Evolutionary conservation across 768 basidiomycete species (phyloP).

Genomic region (Suillus americanus): DNA sequence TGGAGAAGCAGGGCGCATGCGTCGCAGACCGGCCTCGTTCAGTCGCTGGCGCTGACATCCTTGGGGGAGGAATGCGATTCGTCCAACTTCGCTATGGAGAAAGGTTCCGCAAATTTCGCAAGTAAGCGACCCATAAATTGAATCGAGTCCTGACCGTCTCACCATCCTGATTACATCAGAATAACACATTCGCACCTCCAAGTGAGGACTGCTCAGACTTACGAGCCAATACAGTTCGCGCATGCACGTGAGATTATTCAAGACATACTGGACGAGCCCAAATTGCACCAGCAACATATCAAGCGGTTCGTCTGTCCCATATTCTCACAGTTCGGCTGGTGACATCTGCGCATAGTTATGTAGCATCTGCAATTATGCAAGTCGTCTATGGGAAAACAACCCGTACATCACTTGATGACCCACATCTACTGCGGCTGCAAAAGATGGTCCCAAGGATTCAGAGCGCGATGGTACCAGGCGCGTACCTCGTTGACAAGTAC

Average conservation of each 20-base stretch:
- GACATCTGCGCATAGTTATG: constrained; percentile 18
- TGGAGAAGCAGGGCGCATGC: constrained; percentile 58
- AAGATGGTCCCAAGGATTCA: constrained; percentile 30
- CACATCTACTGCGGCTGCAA: constrained; percentile 27
- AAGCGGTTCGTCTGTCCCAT: constrained; percentile 42
- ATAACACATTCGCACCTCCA: constrained; percentile 56
- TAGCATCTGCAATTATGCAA: constrained; percentile 25
- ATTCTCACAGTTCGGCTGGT: not conserved
- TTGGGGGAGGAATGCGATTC: constrained; percentile 58
- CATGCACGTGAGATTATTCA: constrained; percentile 27
- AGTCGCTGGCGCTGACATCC: constrained; percentile 55
- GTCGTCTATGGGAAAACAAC: constrained; percentile 29
- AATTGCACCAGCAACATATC: constrained; percentile 21
- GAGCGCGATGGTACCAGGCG: constrained; percentile 30
- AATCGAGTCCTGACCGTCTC: constrained; percentile 6
- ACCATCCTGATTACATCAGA: constrained; percentile 24
- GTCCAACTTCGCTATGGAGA: constrained; percentile 53
- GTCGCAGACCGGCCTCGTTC: constrained; percentile 51
- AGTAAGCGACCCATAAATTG: constrained; percentile 27
- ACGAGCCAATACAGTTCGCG: constrained; percentile 44
- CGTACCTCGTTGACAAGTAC: constrained; percentile 34
- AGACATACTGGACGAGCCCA: constrained; percentile 25
- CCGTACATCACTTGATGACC: constrained; percentile 17
- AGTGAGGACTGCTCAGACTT: constrained; percentile 43
- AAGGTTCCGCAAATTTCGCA: constrained; percentile 57